Conservation (phyloP, 345 rosid genomes). For the Bruguiera sexangula region DNA sequence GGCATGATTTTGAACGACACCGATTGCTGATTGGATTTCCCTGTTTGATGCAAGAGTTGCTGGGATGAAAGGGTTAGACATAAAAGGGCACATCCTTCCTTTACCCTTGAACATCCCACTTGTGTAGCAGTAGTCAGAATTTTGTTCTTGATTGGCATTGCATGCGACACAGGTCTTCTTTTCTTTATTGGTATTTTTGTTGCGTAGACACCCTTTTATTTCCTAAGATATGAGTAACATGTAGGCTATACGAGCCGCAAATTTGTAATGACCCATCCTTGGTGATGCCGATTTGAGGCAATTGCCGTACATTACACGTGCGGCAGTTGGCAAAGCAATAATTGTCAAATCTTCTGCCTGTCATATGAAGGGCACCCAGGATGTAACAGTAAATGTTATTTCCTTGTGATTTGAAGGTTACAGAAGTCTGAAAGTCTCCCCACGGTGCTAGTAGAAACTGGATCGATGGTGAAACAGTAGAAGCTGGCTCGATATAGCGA, state of each 20-base stretch:
- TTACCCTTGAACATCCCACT: constrained; percentile 7
- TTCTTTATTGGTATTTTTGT: neutral
- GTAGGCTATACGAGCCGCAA: neutral
- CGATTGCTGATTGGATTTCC: neutral
- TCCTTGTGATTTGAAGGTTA: too few relatives aligned
- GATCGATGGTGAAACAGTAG: too few relatives aligned
- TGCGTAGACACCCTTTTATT: neutral
- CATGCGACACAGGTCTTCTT: neutral
- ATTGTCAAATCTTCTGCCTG: neutral
- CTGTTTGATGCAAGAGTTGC: neutral
- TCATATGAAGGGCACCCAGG: too few relatives aligned
- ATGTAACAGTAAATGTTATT: too few relatives aligned
- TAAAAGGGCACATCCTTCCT: neutral
- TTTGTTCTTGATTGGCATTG: neutral
- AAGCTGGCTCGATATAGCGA: too few relatives aligned
- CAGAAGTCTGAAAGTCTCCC: too few relatives aligned
- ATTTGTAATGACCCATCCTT: constrained; percentile 4
- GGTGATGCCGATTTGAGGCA: neutral
- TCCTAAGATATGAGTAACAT: neutral
- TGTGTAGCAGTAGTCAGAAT: neutral
- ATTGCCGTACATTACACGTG: neutral
- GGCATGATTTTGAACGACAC: neutral
- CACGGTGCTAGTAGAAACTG: too few relatives aligned
- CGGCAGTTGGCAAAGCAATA: neutral
- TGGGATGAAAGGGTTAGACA: neutral